Base-by-base conservation (phyloP, 371 early-diverging fungal genomes). In the Mortierella sp. region DNA sequence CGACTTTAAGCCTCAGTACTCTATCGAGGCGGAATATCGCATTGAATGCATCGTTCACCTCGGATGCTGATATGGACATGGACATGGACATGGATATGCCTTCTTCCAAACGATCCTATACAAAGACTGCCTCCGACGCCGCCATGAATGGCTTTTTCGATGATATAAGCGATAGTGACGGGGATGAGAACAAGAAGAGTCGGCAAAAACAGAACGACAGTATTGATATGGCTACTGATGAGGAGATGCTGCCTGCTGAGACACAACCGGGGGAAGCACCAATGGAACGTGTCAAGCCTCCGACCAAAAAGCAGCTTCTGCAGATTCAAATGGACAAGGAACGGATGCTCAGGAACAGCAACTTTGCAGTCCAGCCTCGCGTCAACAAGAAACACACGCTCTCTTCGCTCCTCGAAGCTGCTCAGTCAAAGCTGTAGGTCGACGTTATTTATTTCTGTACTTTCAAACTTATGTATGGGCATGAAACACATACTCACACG, bases 381-480 rank as follows among this genome's bases (percentile, higher is more conserved):
- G 47, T 59, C 48, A 41, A 46, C 41, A 62, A 73, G 32, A 55
- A 43, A 21, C 37, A 34, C 37, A 50, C 59, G 7, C 42, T 73
- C 0, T 28, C 54, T 1, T 62, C 58, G 12, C 30, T 73, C 5
- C 15, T 73, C 30, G 52, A 50, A 24, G 23, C 57, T 12, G 39
- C 49, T 19, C 73, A 67, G 15, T n/a, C 54, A 12, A 53, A 43
- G n/a, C 23, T 63, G 73, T 73, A 59, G 43, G 73, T 43, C 14
- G 0, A 17, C n/a, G n/a, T n/a, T n/a, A n/a, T n/a, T n/a, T n/a
- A n/a, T n/a, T n/a, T n/a, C n/a, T n/a, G n/a, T n/a, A n/a, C n/a
- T n/a, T n/a, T n/a, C n/a, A n/a, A n/a, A n/a, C n/a, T n/a, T n/a
- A n/a, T n/a, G n/a, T n/a, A n/a, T n/a, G n/a, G n/a, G n/a, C n/a